A percentile compares a stretch with the other conserved stretches of the same genome.
These are phyloP conservation scores for Fusarium siculi DNA, from an alignment of 2,329 filamentous ascomycete species.

Conservation along the genomic window DNA sequence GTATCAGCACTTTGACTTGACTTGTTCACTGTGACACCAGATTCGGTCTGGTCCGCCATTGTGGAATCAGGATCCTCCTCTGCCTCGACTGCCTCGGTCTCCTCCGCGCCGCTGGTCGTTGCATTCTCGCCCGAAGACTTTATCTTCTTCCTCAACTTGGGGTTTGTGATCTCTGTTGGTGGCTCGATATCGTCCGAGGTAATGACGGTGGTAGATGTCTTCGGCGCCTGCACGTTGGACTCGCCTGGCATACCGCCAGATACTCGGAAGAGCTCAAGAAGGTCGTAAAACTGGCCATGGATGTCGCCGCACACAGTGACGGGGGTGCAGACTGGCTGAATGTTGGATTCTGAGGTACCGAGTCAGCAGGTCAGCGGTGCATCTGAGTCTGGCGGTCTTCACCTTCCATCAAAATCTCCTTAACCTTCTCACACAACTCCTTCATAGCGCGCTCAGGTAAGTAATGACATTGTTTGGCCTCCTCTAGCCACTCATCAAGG, in stretches of 20 bases:
- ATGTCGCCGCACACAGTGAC: slow-evolving; percentile 99
- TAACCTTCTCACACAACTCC: slow-evolving; percentile 97
- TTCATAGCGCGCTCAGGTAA: slow-evolving; percentile 98
- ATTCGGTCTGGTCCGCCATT: slow-evolving; percentile 47
- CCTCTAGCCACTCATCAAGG: slow-evolving; percentile 94
- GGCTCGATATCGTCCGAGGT: slow-evolving; percentile 93
- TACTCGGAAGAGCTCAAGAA: slow-evolving; percentile 95
- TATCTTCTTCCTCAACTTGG: slow-evolving; percentile 87
- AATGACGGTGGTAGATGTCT: slow-evolving; percentile 78
- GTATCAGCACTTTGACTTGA: slow-evolving; percentile 62
- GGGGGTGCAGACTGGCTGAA: slow-evolving; percentile 95
- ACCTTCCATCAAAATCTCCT: slow-evolving; percentile 99
- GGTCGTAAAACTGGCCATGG: slow-evolving; percentile 98
- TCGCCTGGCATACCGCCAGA: slow-evolving; percentile 97
- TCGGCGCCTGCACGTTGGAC: slow-evolving; percentile 73
- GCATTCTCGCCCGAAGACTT: slow-evolving; percentile 55
- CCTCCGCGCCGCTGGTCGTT: slow-evolving; percentile 64
- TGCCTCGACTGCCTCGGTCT: slow-evolving; percentile 56
- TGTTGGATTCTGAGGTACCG: slow-evolving; percentile 82
- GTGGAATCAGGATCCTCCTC: slow-evolving; percentile 48
- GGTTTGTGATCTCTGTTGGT: slow-evolving; percentile 86
- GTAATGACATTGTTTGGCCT: slow-evolving; percentile 97
- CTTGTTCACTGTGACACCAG: slow-evolving; percentile 50
- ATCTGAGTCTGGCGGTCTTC: slow-evolving; percentile 25
- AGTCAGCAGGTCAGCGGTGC: slow-evolving; percentile 28